Evolutionary conservation across 495 filamentous ascomycete genomes (phyloP).

Genomic region (Collariella sp.): DNA sequence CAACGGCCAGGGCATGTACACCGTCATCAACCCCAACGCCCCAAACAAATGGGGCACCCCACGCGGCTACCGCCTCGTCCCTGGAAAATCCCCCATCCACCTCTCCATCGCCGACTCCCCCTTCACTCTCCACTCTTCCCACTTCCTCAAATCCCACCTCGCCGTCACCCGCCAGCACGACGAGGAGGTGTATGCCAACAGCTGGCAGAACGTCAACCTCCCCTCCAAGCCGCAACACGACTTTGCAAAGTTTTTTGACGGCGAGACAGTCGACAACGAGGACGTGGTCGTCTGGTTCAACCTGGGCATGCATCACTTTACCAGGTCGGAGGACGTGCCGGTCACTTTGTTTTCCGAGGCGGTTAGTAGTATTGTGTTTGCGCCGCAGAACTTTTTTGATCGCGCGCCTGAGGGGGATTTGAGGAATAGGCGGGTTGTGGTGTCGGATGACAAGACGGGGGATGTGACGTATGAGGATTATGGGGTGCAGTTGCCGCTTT

Average conservation of each 20-base stretch:
- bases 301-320: constrained; percentile 53
- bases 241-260: constrained; percentile 47
- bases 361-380: constrained; percentile 36
- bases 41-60: constrained; percentile 44
- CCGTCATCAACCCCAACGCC: constrained; percentile 39
- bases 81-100: constrained; percentile 35
- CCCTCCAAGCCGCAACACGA: constrained; percentile 42
- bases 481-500: constrained; percentile 10
- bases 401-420: constrained; percentile 19
- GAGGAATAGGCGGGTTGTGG: constrained; percentile 12
- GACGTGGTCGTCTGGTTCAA: constrained; percentile 45
- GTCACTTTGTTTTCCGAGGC: constrained; percentile 44
- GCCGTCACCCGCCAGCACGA: constrained; percentile 46
- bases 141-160: constrained; percentile 42
- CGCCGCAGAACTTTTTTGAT: constrained; percentile 38
- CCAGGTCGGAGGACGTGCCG: constrained; percentile 46
- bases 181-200: constrained; percentile 41
- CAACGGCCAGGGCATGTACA: constrained; percentile 41
- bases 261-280: constrained; percentile 42
- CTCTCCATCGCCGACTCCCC: constrained; percentile 42
- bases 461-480: constrained; percentile 13
- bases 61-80: constrained; percentile 47
- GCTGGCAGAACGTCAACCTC: constrained; percentile 41
- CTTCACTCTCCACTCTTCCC: constrained; percentile 36
- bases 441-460: constrained; percentile 3